Evolutionary conservation across 2,329 filamentous ascomycete genomes (phyloP).

Genomic region (Colletotrichum gloeosporioides): DNA sequence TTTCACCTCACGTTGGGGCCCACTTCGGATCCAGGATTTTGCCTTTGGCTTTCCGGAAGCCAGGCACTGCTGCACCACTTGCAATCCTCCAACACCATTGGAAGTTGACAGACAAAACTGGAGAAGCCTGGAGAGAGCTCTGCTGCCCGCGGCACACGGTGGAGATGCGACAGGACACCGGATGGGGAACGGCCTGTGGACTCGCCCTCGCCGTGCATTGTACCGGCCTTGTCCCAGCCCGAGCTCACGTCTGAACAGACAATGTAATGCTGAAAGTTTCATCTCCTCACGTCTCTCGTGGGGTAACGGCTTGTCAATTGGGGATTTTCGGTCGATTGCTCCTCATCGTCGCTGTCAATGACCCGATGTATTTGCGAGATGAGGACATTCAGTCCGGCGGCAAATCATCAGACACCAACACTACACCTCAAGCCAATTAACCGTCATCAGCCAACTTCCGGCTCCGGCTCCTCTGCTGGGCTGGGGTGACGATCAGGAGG

Average conservation of each 20-base stretch:
- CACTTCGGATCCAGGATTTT: slow-evolving; percentile 16
- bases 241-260: slow-evolving; percentile 11
- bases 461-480: neutral
- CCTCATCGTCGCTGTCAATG: neutral
- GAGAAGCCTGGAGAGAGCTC: neutral
- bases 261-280: slow-evolving; percentile 1
- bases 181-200: neutral
- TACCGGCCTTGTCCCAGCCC: neutral
- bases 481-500: slow-evolving; percentile 1
- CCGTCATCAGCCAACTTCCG: neutral
- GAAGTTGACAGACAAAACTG: neutral
- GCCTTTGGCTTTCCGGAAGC: slow-evolving; percentile 1
- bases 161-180: neutral
- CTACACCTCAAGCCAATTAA: neutral
- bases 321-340: neutral
- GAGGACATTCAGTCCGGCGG: neutral
- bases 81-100: neutral
- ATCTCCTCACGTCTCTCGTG: neutral
- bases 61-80: slow-evolving; percentile 1
- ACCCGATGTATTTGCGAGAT: neutral
- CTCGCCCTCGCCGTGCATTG: neutral
- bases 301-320: neutral
- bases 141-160: neutral
- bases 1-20: neutral
- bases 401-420: neutral